Evolutionary conservation across 2,329 filamentous ascomycete genomes (phyloP).

Genomic region (Alternaria atra): DNA sequence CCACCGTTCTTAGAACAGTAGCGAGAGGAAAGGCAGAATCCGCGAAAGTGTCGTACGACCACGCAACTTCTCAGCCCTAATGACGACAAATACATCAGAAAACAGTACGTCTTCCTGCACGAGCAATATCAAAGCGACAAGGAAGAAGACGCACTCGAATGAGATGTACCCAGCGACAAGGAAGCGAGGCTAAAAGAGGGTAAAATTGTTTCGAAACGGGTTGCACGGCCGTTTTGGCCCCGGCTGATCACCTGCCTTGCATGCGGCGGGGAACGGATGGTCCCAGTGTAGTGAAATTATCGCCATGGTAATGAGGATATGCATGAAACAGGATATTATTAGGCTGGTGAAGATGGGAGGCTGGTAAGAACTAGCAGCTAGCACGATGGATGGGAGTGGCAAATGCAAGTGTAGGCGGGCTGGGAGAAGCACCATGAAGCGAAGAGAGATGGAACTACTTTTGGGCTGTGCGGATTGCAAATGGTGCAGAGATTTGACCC

Average conservation of each 20-base stretch:
- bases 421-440: not conserved
- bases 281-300: constrained; percentile 24
- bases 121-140: constrained; percentile 30
- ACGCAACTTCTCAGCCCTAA: constrained; percentile 10
- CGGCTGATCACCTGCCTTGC: constrained; percentile 18
- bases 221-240: constrained; percentile 15
- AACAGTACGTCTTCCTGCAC: constrained; percentile 10
- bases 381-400: constrained; percentile 1
- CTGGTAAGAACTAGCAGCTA: constrained; percentile 1
- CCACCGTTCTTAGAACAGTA: not conserved
- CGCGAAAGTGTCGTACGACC: constrained; percentile 1
- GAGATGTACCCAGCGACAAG: constrained; percentile 4
- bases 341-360: constrained; percentile 7
- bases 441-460: not conserved
- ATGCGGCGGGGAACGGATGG: constrained; percentile 32
- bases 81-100: constrained; percentile 9
- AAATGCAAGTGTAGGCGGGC: not conserved
- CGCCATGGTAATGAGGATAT: constrained; percentile 9
- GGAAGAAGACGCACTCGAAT: constrained; percentile 11
- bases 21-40: constrained; percentile 10
- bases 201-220: constrained; percentile 41
- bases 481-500: not conserved
- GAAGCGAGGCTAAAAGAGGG: constrained; percentile 31
- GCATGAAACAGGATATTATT: constrained; percentile 18
- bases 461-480: not conserved